Percentiles rank a stretch among this genome's conserved stretches.
Evolutionary conservation across 352 stramenopile genomes (phyloP).

Genomic region (Pythium aquatile): DNA sequence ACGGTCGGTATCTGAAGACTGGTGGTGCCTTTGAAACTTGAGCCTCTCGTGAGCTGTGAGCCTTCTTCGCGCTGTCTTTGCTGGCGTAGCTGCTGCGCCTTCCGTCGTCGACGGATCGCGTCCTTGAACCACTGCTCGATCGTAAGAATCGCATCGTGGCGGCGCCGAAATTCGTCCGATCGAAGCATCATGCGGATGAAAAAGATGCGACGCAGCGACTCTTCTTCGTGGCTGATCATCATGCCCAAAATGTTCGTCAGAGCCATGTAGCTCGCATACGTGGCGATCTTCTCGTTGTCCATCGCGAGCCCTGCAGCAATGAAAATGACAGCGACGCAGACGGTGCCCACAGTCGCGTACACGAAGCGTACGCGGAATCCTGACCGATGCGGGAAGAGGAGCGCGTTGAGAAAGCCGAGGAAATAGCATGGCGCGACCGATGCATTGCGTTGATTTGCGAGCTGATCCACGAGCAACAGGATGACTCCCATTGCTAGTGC

Average conservation of each 20-base stretch:
- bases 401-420: conserved; percentile 42
- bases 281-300: conserved; percentile 20
- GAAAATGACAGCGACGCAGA: conserved; percentile 19
- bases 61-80: conserved; percentile 1
- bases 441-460: conserved; percentile 23
- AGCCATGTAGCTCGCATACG: conserved; percentile 33
- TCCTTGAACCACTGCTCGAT: conserved; percentile 30
- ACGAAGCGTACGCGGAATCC: conserved; percentile 43
- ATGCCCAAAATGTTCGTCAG: conserved; percentile 38
- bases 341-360: conserved; percentile 30
- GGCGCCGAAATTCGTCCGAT: conserved; percentile 34
- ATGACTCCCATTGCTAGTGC: conserved; percentile 37
- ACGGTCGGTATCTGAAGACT: conserved; percentile 30
- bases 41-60: background rate
- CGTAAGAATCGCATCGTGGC: conserved; percentile 32
- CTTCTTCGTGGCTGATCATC: conserved; percentile 50
- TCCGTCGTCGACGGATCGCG: conserved; percentile 21
- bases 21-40: conserved; percentile 9
- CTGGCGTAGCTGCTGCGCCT: background rate
- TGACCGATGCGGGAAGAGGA: conserved; percentile 43
- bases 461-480: conserved; percentile 33
- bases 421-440: conserved; percentile 43
- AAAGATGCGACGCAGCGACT: conserved; percentile 46
- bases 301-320: conserved; percentile 13
- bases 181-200: conserved; percentile 43